Conservation (phyloP, 177 flowering plant species). For the Vitis hybrid region DNA sequence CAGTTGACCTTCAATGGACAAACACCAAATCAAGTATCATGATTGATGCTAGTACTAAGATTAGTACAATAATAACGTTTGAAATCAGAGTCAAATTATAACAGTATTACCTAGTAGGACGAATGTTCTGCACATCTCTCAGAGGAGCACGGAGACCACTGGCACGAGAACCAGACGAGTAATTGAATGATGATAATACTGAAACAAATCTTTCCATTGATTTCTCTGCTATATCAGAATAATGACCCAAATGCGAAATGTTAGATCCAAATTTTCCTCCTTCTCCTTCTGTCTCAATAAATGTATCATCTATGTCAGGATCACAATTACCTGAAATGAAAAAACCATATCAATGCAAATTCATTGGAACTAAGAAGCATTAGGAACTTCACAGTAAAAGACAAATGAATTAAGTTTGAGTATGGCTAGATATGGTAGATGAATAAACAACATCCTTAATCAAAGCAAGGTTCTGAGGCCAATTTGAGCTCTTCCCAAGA, state of each 20-base stretch:
- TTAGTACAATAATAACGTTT: not conserved
- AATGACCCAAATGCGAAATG: conserved; percentile 73
- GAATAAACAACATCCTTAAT: too few species aligned
- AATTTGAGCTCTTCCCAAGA: too few species aligned
- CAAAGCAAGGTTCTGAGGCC: too few species aligned
- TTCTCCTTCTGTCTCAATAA: conserved; percentile 21
- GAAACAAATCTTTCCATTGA: conserved; percentile 84
- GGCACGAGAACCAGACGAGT: conserved; percentile 86
- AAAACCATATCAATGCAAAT: not conserved
- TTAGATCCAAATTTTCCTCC: conserved; percentile 72
- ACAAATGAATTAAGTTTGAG: too few species aligned
- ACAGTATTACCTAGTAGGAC: conserved; percentile 38
- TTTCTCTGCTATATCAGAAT: conserved; percentile 82
- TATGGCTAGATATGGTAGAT: too few species aligned
- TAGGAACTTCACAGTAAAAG: too few species aligned
- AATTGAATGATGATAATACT: conserved; percentile 67
- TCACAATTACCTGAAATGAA: conserved; percentile 26
- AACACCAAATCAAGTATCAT: not conserved
- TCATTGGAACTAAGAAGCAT: too few species aligned
- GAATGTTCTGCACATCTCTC: conserved; percentile 65
- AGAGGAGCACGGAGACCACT: conserved; percentile 98
- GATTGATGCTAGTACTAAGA: not conserved
- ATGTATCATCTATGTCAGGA: conserved; percentile 20
- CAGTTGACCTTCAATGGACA: conserved; percentile 36
- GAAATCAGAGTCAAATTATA: not conserved